phyloP scores from a whole-genome alignment of 2,329 filamentous ascomycete genomes.

The Zasmidium cellare region DNA sequence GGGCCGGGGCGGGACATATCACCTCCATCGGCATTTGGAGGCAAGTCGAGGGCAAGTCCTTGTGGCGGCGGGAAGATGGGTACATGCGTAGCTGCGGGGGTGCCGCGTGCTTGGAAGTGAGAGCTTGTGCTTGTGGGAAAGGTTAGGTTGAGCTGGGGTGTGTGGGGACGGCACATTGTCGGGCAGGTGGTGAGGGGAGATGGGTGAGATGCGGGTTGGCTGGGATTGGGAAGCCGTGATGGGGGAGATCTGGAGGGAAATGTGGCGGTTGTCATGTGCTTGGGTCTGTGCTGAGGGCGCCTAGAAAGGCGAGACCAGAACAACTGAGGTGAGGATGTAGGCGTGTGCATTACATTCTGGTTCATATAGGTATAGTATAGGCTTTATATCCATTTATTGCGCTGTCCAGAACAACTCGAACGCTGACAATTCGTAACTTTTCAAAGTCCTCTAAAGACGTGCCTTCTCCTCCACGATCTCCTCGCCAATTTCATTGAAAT shows the following conservation, averaged over 20 bases:
- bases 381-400: no score
- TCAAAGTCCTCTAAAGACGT: slow-evolving; percentile 8
- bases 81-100: not conserved
- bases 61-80: not conserved
- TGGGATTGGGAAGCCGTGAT: not conserved
- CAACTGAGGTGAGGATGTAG: no score
- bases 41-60: not conserved
- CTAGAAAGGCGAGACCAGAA: no score
- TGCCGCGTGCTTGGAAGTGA: not conserved
- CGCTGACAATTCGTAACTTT: not conserved
- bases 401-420: not conserved
- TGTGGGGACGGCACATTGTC: not conserved
- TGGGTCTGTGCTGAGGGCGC: no score
- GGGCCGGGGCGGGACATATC: slow-evolving; percentile 10
- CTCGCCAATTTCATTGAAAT: slow-evolving; percentile 55
- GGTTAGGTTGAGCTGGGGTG: not conserved
- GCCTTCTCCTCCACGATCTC: slow-evolving; percentile 22
- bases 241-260: no score
- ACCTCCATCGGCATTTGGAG: slow-evolving; percentile 12
- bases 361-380: no score
- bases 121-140: no score
- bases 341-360: no score
- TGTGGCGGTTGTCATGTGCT: no score
- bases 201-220: not conserved
- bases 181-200: not conserved